phyloP scores from a whole-genome alignment of 2,329 filamentous ascomycete genomes.

The Fulvia fulva region DNA sequence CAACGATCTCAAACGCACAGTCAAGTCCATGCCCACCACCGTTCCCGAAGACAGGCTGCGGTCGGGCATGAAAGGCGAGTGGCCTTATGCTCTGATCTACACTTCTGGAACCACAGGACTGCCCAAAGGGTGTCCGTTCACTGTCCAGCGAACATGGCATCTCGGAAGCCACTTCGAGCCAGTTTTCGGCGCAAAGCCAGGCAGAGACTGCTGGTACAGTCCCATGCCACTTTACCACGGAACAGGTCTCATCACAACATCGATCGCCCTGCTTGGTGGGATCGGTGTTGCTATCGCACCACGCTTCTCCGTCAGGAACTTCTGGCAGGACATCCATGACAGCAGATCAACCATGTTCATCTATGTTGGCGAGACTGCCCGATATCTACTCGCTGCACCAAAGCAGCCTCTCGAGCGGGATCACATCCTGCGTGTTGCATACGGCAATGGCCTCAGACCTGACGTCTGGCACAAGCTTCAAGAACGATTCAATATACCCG shows the following conservation, averaged over 20 bases:
- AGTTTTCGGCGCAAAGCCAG: constrained; percentile 35
- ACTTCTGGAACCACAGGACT: constrained; percentile 73
- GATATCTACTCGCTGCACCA: constrained; percentile 67
- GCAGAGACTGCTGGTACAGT: constrained; percentile 68
- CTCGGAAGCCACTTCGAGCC: constrained; percentile 33
- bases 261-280: constrained; percentile 53
- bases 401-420: constrained; percentile 56
- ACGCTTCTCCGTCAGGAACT: constrained; percentile 63
- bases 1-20: constrained; percentile 43
- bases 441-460: constrained; percentile 63
- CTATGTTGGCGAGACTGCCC: constrained; percentile 73
- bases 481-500: constrained; percentile 59
- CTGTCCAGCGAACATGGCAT: constrained; percentile 46
- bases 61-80: constrained; percentile 30
- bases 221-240: constrained; percentile 77
- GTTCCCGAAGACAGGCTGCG: constrained; percentile 27
- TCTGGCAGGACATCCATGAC: constrained; percentile 69
- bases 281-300: constrained; percentile 59
- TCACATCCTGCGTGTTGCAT: constrained; percentile 56
- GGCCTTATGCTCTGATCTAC: constrained; percentile 68
- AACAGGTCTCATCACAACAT: constrained; percentile 64
- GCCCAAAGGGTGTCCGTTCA: constrained; percentile 66
- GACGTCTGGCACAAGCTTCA: constrained; percentile 65
- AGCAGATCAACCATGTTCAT: constrained; percentile 66
- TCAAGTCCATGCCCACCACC: constrained; percentile 27